Evolutionary conservation across 768 basidiomycete species (phyloP).

Genomic region (Tubosaeta brunneosetosa): DNA sequence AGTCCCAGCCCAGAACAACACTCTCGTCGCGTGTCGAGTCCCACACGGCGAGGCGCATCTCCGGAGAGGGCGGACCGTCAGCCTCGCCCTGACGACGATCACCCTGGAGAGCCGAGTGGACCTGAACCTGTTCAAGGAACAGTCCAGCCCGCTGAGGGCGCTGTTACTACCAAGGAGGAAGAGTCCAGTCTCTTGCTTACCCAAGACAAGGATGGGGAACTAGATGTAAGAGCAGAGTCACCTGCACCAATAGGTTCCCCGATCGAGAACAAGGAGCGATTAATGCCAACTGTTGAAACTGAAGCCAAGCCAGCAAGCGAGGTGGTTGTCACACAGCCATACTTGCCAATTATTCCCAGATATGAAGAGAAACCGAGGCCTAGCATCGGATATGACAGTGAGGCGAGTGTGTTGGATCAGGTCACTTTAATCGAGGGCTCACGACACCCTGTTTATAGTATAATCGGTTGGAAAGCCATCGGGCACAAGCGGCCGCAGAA

Average conservation of each 20-base stretch:
- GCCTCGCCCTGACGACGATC: neutral
- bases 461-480: constrained; percentile 35
- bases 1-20: constrained; percentile 14
- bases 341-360: constrained; percentile 31
- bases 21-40: constrained; percentile 9
- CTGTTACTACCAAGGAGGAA: constrained; percentile 1
- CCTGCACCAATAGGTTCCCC: constrained; percentile 13
- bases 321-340: constrained; percentile 23
- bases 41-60: constrained; percentile 4
- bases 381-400: constrained; percentile 22
- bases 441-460: constrained; percentile 17
- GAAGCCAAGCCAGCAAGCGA: constrained; percentile 14
- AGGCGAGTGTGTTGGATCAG: constrained; percentile 18
- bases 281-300: constrained; percentile 9
- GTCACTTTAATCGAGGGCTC: constrained; percentile 2
- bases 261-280: constrained; percentile 5
- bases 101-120: neutral
- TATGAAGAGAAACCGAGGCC: constrained; percentile 26
- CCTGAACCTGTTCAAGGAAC: constrained; percentile 3
- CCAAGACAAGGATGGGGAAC: constrained; percentile 17
- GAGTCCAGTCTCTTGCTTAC: neutral
- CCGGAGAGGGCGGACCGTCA: neutral
- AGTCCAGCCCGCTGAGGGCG: neutral
- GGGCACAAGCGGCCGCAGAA: constrained; percentile 37
- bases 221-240: constrained; percentile 16